Evolutionary conservation across 495 filamentous ascomycete species (phyloP).

Genomic region (Tuber brumale): DNA sequence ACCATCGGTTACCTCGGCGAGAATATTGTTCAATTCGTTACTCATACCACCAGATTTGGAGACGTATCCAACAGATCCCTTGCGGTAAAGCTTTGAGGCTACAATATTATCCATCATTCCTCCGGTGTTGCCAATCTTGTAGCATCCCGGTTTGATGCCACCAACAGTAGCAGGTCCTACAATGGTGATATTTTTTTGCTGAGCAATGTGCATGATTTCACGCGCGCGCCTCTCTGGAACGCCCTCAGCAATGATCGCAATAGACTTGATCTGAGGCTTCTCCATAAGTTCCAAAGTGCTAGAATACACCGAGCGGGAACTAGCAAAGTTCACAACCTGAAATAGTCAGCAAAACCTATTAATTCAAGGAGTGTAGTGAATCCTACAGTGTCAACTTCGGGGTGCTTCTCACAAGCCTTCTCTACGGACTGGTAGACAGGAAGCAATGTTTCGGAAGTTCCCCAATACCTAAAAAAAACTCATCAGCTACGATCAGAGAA

Average conservation of each 20-base stretch:
- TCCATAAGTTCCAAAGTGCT: constrained; percentile 99
- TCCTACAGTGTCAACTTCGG: constrained; percentile 72
- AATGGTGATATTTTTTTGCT: constrained; percentile 98
- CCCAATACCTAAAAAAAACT: constrained; percentile 70
- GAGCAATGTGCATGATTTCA: constrained; percentile 89
- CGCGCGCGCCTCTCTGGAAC: constrained; percentile 97
- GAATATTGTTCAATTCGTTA: constrained; percentile 99
- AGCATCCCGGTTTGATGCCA: constrained; percentile 98
- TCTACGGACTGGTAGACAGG: constrained; percentile 93
- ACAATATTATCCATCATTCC: constrained; percentile 99
- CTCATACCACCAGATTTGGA: constrained; percentile 99
- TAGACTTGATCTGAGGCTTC: constrained; percentile 90
- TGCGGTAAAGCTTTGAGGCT: constrained; percentile 98
- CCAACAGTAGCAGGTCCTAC: constrained; percentile 97
- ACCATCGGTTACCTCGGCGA: constrained; percentile 89
- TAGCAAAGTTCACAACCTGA: constrained; percentile 92
- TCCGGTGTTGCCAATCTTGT: constrained; percentile 99
- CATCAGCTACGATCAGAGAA: constrained; percentile 15
- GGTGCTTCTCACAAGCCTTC: constrained; percentile 95
- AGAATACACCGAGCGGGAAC: constrained; percentile 93
- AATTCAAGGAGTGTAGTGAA: neutral
- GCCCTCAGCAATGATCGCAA: constrained; percentile 98
- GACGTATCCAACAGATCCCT: constrained; percentile 96
- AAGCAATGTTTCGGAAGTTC: constrained; percentile 96
- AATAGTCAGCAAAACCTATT: constrained; percentile 12